A percentile compares a stretch with the other conserved stretches of the same genome.
Conservation (phyloP, 345 rosid species). For the Populus nigra region DNA sequence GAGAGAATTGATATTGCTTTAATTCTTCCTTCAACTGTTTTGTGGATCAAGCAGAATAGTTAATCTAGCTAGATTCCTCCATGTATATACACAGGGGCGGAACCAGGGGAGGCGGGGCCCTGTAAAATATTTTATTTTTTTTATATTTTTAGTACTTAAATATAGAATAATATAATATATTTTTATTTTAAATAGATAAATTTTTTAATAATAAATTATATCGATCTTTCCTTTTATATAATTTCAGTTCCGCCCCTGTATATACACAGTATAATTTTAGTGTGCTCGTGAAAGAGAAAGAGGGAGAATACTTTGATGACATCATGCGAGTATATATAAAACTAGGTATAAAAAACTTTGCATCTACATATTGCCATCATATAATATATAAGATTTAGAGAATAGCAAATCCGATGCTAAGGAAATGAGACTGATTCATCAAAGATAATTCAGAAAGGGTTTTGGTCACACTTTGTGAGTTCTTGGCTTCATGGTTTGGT, state of each 20-base stretch:
- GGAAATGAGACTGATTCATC: too few relatives aligned
- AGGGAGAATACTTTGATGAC: not conserved
- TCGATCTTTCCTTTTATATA: too few relatives aligned
- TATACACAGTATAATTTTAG: not conserved
- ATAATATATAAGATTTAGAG: not conserved
- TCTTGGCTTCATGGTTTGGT: constrained; percentile 3
- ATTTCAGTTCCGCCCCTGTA: too few relatives aligned
- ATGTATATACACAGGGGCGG: not conserved
- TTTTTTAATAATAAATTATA: too few relatives aligned
- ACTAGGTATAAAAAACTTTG: not conserved
- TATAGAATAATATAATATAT: too few relatives aligned
- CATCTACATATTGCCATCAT: not conserved
- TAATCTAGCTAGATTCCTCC: not conserved
- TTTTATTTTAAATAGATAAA: too few relatives aligned
- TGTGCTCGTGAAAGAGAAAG: not conserved
- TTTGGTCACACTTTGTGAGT: not conserved
- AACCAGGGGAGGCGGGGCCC: too few relatives aligned
- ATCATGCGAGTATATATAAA: not conserved
- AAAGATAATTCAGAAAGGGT: not conserved
- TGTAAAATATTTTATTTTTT: too few relatives aligned
- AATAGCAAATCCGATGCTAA: not conserved
- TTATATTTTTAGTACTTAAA: too few relatives aligned
- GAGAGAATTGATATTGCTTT: not conserved
- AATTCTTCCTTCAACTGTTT: not conserved
- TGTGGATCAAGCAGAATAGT: not conserved